Conservation (phyloP, 768 basidiomycete species). For the Tricholoma saponaceum region DNA sequence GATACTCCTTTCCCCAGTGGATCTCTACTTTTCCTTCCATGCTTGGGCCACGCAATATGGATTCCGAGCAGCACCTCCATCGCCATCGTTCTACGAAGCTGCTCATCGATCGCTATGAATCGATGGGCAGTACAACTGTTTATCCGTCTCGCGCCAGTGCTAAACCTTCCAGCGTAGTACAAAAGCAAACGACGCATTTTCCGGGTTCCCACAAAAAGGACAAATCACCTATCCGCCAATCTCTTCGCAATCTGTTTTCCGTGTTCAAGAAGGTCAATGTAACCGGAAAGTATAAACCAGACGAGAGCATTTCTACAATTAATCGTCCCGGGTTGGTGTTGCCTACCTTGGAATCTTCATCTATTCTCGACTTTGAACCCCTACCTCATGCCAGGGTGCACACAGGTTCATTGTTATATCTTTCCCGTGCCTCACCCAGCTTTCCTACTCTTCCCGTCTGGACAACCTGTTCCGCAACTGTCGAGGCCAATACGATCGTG, state of each 20-base stretch:
- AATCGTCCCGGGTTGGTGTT: constrained; percentile 17
- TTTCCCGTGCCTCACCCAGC: constrained; percentile 26
- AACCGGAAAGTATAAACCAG: constrained; percentile 19
- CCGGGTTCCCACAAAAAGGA: constrained; percentile 27
- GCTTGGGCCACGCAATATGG: constrained; percentile 17
- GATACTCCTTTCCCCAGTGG: not conserved
- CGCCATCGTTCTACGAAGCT: constrained; percentile 43
- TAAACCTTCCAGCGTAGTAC: not conserved
- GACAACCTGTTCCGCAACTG: constrained; percentile 40
- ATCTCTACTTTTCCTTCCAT: not conserved
- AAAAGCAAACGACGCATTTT: constrained; percentile 2
- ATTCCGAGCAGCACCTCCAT: constrained; percentile 10
- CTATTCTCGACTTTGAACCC: constrained; percentile 7
- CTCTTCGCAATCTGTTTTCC: constrained; percentile 58
- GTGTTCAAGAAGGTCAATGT: constrained; percentile 49
- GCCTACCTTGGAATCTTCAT: not conserved
- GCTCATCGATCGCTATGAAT: constrained; percentile 51
- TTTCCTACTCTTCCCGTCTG: constrained; percentile 37
- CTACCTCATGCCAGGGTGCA: constrained; percentile 10
- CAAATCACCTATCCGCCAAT: constrained; percentile 61
- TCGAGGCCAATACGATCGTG: constrained; percentile 34
- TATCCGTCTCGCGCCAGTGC: not conserved
- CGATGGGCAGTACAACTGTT: constrained; percentile 24
- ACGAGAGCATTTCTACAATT: constrained; percentile 12
- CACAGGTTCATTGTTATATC: constrained; percentile 45